Evolutionary conservation across 2,329 filamentous ascomycete species (phyloP), one percentile per base, ranked within the genome.

Genomic region (Aspergillus ustus): DNA sequence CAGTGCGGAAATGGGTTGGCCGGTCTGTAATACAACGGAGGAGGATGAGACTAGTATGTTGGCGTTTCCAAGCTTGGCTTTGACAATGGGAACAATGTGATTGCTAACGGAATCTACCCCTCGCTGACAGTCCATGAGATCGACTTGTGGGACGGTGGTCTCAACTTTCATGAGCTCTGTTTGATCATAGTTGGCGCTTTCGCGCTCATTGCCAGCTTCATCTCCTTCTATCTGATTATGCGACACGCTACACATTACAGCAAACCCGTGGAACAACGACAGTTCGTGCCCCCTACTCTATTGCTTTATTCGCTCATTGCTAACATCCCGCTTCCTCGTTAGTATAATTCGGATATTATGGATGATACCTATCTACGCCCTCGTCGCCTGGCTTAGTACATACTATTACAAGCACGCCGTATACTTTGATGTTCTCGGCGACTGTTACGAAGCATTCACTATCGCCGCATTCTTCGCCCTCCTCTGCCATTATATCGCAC

Each of bases 381-480:
- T 88, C 44, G 88, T 92, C 20, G 88, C 90, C 37, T 91, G 91
- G 72, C 83, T 94, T 43, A 88, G 88, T 62, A 87, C 92, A 69
- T 82, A 85, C 67, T 93, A 85, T 79, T 94, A 95, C 81, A 86
- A 84, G 74, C 85, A 93, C 70, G 87, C 89, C 52, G 86, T 95
- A 60, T 96, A 96, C 79, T 95, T 90, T 74, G 85, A 91, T 71
- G 88, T 95, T 56, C 80, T 94, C 48, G 87, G 90, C 70, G 90
- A 95, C 74, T 94, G 91, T 78, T 96, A 96, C 76, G 92, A 96
- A 79, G 91, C 92, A 11, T 94, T 96, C 70, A 91, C 91, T 60
- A 93, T 96, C 66, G 89, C 91, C 31, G 91, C 90, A 66, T 96
- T 96, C 82, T 96, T 96, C 78, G 87, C 90, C 8, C 82, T 96